phyloP scores from a whole-genome alignment of 345 rosid genomes.

The Eucalyptus decipiens region DNA sequence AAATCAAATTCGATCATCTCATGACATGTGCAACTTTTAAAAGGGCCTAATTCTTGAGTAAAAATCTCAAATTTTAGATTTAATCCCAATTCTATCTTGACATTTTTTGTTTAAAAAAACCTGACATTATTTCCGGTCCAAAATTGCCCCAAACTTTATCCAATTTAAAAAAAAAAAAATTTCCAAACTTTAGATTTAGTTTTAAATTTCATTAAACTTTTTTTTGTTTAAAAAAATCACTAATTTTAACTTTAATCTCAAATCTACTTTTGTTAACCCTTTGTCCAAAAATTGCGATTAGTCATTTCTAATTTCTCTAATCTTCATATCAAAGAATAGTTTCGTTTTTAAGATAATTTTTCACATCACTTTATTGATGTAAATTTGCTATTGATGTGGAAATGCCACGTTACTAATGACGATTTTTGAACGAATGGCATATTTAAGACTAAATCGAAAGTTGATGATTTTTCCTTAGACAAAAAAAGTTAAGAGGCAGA shows the following conservation, averaged over 20 bases:
- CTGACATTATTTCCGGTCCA: background rate
- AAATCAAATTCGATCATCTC: background rate
- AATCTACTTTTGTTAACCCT: background rate
- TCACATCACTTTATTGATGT: background rate
- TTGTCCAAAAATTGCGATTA: rapidly evolving
- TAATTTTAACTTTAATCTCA: background rate
- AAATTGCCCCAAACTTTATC: background rate
- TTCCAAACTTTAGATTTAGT: background rate
- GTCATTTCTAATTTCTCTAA: background rate
- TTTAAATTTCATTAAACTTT: background rate
- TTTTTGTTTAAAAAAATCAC: background rate
- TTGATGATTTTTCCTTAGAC: background rate
- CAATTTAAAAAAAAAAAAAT: background rate
- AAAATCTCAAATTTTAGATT: background rate
- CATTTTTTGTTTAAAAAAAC: background rate
- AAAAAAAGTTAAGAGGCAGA: background rate
- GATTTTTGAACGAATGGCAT: background rate
- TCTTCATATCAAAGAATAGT: background rate
- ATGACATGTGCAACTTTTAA: background rate
- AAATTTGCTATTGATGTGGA: background rate
- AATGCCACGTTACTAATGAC: background rate
- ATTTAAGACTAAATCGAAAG: too few species aligned
- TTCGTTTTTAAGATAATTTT: background rate
- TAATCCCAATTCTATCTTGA: background rate
- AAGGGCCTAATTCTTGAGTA: rapidly evolving